Conservation (phyloP, 1,139 yeast genomes). For the Saccharomyces hybrid region DNA sequence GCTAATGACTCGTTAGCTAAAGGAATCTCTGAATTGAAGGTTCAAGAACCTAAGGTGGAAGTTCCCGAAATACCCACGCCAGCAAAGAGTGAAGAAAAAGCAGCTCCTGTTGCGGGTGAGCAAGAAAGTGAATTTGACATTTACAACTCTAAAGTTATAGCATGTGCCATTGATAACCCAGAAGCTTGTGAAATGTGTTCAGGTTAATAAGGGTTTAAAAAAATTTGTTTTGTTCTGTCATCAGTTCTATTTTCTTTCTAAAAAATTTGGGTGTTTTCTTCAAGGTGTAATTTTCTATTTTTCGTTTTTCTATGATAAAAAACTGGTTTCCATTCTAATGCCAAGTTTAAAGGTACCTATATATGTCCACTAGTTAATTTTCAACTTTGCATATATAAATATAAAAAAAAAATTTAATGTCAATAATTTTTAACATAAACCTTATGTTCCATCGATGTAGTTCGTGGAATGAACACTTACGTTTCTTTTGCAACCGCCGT, state of each 20-base stretch:
- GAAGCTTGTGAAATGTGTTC: slow-evolving; percentile 99
- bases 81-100: slow-evolving; percentile 14
- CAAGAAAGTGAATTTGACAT: slow-evolving; percentile 49
- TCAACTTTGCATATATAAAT: not conserved
- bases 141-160: slow-evolving; percentile 85
- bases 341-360: not conserved
- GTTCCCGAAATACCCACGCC: slow-evolving; percentile 25
- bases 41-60: slow-evolving; percentile 19
- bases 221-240: not conserved
- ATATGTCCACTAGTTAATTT: not conserved
- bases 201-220: slow-evolving; percentile 44
- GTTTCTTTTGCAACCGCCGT: not conserved
- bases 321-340: not conserved
- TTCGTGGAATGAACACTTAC: not conserved
- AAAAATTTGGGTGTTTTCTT: not conserved
- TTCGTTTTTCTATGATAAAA: not conserved
- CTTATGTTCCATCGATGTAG: not conserved
- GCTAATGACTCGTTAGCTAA: slow-evolving; percentile 25
- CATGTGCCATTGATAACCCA: slow-evolving; percentile 94
- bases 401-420: not conserved
- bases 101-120: slow-evolving; percentile 13
- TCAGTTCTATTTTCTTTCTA: not conserved
- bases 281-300: not conserved
- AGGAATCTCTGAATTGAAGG: slow-evolving; percentile 22
- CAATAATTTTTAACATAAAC: not conserved